Evolutionary conservation across 192 early-diverging fungal genomes (phyloP).

Genomic region (Linderina pennispora): DNA sequence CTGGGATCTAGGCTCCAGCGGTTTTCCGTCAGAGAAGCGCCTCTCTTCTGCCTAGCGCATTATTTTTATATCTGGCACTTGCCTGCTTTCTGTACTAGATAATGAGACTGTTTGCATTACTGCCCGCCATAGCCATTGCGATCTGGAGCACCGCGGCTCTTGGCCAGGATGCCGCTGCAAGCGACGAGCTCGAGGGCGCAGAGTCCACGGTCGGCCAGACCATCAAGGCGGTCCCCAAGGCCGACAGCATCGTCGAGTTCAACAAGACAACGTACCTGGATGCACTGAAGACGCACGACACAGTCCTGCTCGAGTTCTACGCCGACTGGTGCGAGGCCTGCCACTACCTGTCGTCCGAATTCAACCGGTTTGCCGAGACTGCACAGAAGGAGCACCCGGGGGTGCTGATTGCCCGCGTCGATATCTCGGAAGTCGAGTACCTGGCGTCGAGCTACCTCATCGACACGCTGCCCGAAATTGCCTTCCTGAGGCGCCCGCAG

Average conservation of each 20-base stretch:
- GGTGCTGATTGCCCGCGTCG: conserved; percentile 29
- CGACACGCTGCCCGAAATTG: conserved; percentile 32
- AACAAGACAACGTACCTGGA: conserved; percentile 23
- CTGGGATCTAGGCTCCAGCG: too few species aligned
- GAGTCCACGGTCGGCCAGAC: conserved; percentile 14
- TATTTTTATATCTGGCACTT: too few species aligned
- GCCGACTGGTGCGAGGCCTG: conserved; percentile 45
- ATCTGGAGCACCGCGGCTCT: too few species aligned
- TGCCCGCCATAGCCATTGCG: too few species aligned
- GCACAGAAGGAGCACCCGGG: conserved; percentile 25
- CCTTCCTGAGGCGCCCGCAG: conserved; percentile 22
- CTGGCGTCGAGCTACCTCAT: conserved; percentile 45
- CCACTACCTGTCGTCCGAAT: conserved; percentile 33
- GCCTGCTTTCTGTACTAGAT: too few species aligned
- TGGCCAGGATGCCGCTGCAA: too few species aligned
- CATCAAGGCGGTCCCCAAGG: conserved; percentile 27
- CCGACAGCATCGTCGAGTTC: conserved; percentile 29
- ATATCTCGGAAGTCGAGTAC: conserved; percentile 37
- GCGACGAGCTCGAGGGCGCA: conserved; percentile 21
- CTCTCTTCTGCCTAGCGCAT: too few species aligned
- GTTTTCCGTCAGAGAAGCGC: too few species aligned
- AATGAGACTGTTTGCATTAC: too few species aligned
- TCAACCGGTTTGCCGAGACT: conserved; percentile 23
- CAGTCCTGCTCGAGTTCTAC: conserved; percentile 41
- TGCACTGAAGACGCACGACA: conserved; percentile 21